Base-by-base conservation (phyloP, 805 yeast genomes). In the Yarrowia bubula region DNA sequence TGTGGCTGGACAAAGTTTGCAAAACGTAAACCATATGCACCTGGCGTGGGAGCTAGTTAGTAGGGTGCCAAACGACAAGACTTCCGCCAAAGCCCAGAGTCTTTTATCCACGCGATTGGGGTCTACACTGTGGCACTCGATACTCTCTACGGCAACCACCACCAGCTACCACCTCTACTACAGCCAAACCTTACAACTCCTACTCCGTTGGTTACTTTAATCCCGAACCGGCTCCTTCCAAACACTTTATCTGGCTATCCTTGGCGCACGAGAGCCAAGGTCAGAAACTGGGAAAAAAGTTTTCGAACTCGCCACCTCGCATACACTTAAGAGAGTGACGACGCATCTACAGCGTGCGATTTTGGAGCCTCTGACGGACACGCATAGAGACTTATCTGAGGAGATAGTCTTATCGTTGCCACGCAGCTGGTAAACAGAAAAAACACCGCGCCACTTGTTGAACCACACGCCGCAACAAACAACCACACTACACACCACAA, bases 291-390 rank as follows among this genome's bases (percentile, higher is more conserved):
- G 37, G 37, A 55, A 55, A 55, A 55, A 55, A 41, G 37, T 39
- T 55, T 55, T 55, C 46, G 61, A 31, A 55, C 61, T 55, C 47
- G 61, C 61, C 61, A 55, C 47, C 61, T 31, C 61, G 61, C 61
- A 55, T 55, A 55, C 61, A 55, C 61, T 55, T 55, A 39, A 39
- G 47, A 55, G 47, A 39, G 47, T 41, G 61, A 28, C 37, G 47
- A 55, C 61, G 47, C 61, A 55, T 55, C 8, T 31, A 39, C 61
- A 55, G 61, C 47, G 61, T 55, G 47, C 46, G 47, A 38, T 55
- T 55, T 55, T 55, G 46, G 47, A 55, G 47, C 15, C 46, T 53
- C 60, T 53, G n/a, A 39, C 28, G 43, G 60, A 53, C 46, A 18
- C 61, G 47, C 58, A 51, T 51, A 51, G 58, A 50, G 42, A 48